Base-by-base conservation (phyloP, 495 filamentous ascomycete genomes). In the Penicillium ucsense region DNA sequence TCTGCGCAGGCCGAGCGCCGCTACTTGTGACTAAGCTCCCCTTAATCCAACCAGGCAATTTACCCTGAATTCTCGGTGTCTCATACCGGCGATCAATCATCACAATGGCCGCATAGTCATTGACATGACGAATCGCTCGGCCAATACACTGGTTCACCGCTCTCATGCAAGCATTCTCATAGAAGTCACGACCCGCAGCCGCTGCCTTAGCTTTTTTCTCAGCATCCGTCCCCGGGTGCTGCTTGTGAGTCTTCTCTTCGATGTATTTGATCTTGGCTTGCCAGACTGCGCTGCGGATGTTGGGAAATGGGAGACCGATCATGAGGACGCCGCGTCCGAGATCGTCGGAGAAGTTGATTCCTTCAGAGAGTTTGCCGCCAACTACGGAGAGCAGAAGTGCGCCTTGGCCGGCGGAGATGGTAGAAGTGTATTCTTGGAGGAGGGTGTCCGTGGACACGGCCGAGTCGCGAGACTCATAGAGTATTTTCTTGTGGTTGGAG, bases 61-160 rank as follows among this genome's bases (percentile, higher is more conserved):
- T 97, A 3, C 62, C 70, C 59, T 77, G 75, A 45, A 95, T 86
- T 40, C 82, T 72, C 9, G 80, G 67, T 31, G 66, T 76, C 30
- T 70, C 73, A 67, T 90, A 98, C 44, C 92, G 71, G 51, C 75
- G 72, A 54, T 98, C 92, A 31, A 95, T 68, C 54, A 98, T 74
- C 35, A 95, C 64, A 42, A 98, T 96, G 11, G 84, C 81, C 2
- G 94, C 94, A 66, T 94, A 96, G 55, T 98, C 92, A 35, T 77
- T 76, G 9, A 75, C 78, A 65, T 98, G 92, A 34, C 92, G 72
- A 52, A 98, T 95, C 2, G 90, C 92, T 49, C 92, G 74, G 3
- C 92, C 92, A 53, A 98, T 88, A 56, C 86, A 89, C 71, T 98
- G 92, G 62, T 98, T 98, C 36, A 98, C 94, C 9, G 91, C 88